Conservation (phyloP, 2,329 filamentous ascomycete genomes). For the Apiospora hydei region DNA sequence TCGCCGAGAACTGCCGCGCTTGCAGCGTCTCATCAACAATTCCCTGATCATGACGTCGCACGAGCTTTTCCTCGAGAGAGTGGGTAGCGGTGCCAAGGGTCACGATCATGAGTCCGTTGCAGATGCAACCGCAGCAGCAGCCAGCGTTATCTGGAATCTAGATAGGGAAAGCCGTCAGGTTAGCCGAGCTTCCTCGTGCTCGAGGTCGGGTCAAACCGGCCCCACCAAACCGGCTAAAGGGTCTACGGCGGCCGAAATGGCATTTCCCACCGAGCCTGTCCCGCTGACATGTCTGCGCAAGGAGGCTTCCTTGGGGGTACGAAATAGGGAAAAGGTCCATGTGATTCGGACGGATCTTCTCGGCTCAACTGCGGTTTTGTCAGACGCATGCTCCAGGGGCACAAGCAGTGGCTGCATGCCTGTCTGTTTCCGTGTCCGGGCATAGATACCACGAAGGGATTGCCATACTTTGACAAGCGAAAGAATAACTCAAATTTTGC, state of each 20-base stretch:
- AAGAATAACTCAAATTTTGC: not conserved
- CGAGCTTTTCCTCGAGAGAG: not conserved
- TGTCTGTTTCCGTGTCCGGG: not conserved
- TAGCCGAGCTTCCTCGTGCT: not conserved
- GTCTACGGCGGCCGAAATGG: constrained; percentile 1
- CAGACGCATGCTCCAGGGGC: not conserved
- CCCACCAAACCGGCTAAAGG: constrained; percentile 14
- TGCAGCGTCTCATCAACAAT: not conserved
- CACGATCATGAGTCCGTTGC: not conserved
- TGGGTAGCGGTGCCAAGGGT: not conserved
- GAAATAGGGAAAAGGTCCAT: not conserved
- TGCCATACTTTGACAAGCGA: not conserved
- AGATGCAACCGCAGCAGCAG: not conserved
- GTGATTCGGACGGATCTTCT: not conserved
- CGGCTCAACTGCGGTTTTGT: constrained; percentile 11
- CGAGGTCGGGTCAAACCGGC: constrained; percentile 15
- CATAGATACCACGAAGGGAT: not conserved
- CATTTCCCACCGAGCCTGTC: constrained; percentile 6
- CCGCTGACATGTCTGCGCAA: not conserved
- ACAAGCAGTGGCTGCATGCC: not conserved
- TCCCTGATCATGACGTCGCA: not conserved
- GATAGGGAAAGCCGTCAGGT: not conserved
- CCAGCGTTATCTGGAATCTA: not conserved
- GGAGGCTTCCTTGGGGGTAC: not conserved
- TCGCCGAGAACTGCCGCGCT: not conserved